Conservation (phyloP, 148 eudicot genomes). For the Rhododendron ferrugineum region DNA sequence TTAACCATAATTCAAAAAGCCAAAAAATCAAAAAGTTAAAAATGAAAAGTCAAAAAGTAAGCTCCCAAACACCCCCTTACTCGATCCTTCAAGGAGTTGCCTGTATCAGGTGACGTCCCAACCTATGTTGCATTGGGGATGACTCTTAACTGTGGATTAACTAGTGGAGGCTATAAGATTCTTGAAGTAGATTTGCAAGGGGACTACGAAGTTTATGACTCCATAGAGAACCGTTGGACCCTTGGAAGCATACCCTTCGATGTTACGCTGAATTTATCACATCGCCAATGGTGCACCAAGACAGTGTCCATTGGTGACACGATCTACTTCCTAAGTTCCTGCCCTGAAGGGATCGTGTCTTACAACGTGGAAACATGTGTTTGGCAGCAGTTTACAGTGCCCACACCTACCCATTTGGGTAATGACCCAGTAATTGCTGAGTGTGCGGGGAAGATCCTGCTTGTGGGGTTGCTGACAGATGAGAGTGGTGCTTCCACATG, state of each 20-base stretch:
- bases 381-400: constrained; percentile 73
- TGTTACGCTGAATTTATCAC: constrained; percentile 60
- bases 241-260: constrained; percentile 33
- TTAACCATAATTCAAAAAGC: no score
- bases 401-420: constrained; percentile 53
- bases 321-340: constrained; percentile 63
- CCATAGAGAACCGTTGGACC: constrained; percentile 50
- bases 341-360: constrained; percentile 79
- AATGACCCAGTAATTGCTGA: constrained; percentile 58
- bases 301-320: constrained; percentile 42
- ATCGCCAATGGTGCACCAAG: constrained; percentile 60
- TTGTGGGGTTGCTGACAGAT: no score
- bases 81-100: constrained; percentile 51
- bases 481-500: no score
- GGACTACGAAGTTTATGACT: constrained; percentile 74
- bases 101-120: constrained; percentile 66
- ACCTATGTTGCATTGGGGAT: constrained; percentile 81
- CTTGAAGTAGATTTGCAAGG: constrained; percentile 76
- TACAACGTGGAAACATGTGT: constrained; percentile 50
- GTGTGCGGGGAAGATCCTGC: no score
- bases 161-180: constrained; percentile 55
- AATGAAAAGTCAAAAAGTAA: no score
- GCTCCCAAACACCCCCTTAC: no score
- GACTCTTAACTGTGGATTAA: constrained; percentile 37
- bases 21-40: no score